Conservation (phyloP, 2,329 filamentous ascomycete genomes). For the Celoporthe dispersa region DNA sequence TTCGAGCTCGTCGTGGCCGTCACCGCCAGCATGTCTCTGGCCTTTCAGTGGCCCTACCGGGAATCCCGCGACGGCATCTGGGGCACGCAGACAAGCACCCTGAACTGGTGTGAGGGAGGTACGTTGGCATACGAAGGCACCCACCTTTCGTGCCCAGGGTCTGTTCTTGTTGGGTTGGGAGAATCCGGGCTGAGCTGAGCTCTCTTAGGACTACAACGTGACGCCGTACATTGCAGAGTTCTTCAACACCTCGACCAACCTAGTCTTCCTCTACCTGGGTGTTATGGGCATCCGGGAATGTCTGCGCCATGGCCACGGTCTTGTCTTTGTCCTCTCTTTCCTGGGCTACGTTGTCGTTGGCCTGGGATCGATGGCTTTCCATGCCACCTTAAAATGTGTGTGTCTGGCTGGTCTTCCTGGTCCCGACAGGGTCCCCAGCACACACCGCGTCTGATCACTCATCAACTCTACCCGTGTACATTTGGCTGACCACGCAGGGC, state of each 20-base stretch:
- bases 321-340: slow-evolving; percentile 72
- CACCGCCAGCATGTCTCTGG: slow-evolving; percentile 26
- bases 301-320: slow-evolving; percentile 71
- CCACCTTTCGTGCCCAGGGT: not conserved
- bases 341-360: slow-evolving; percentile 59
- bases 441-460: slow-evolving; percentile 17
- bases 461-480: not conserved
- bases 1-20: not conserved
- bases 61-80: slow-evolving; percentile 42
- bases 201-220: slow-evolving; percentile 37
- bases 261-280: slow-evolving; percentile 80
- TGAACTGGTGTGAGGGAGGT: slow-evolving; percentile 48
- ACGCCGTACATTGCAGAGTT: slow-evolving; percentile 43
- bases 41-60: slow-evolving; percentile 41
- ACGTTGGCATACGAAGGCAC: not conserved
- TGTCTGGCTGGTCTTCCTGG: slow-evolving; percentile 41
- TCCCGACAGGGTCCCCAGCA: not conserved
- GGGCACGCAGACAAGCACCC: slow-evolving; percentile 43
- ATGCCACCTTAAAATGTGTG: slow-evolving; percentile 60
- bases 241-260: slow-evolving; percentile 74
- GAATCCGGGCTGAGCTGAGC: slow-evolving; percentile 2
- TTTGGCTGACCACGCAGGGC: not conserved
- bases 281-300: slow-evolving; percentile 77
- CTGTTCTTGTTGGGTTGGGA: not conserved
- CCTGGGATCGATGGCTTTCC: slow-evolving; percentile 60